Evolutionary conservation across 345 rosid species (phyloP).

Genomic region (Hypericum perforatum): DNA sequence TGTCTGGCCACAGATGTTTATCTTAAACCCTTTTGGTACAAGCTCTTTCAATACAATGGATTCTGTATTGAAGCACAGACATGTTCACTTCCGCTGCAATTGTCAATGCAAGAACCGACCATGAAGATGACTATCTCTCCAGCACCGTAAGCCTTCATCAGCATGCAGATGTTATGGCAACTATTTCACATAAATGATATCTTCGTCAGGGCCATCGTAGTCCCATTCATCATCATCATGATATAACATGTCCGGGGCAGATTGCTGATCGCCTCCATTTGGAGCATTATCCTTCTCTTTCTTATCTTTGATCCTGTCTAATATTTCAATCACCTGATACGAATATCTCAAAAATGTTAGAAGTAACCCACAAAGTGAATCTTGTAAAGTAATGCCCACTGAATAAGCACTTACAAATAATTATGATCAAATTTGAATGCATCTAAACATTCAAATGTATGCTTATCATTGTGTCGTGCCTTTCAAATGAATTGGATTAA

Average conservation of each 20-base stretch:
- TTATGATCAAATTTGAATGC: too few relatives aligned
- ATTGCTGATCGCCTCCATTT: slow-evolving; percentile 18
- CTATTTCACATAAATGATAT: slow-evolving; percentile 66
- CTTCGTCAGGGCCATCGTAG: slow-evolving; percentile 66
- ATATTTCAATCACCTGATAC: slow-evolving; percentile 65
- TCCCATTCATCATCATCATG: slow-evolving; percentile 48
- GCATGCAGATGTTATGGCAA: background rate
- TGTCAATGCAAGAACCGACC: too few relatives aligned
- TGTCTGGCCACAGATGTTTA: too few relatives aligned
- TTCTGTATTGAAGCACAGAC: too few relatives aligned
- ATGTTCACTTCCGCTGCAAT: too few relatives aligned
- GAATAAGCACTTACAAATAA: background rate
- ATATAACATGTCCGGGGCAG: slow-evolving; percentile 24
- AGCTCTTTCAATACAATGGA: too few relatives aligned
- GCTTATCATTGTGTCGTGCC: too few relatives aligned
- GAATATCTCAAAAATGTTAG: background rate
- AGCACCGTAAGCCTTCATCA: background rate
- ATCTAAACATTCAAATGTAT: too few relatives aligned
- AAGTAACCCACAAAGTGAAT: too few relatives aligned
- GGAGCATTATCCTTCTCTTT: slow-evolving; percentile 18
- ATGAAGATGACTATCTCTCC: slow-evolving; percentile 14
- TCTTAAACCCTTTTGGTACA: too few relatives aligned
- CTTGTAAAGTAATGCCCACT: too few relatives aligned
- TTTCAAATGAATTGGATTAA: too few relatives aligned
- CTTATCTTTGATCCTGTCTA: slow-evolving; percentile 70